Evolutionary conservation across 208 protist species (phyloP).

Genomic region (Trypanosoma theileri): DNA sequence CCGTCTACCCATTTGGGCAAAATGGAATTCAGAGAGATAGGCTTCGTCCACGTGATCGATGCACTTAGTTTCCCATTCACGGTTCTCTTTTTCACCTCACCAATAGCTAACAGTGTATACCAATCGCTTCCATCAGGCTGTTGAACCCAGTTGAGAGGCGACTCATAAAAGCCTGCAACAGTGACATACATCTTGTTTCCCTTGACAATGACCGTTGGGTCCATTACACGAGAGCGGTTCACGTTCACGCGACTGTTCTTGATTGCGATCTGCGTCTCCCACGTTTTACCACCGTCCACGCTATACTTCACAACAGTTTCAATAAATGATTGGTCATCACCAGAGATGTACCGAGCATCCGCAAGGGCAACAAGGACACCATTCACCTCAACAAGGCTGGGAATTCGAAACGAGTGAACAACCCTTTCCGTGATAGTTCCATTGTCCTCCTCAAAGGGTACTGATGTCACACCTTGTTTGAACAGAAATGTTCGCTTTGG

Average conservation of each 20-base stretch:
- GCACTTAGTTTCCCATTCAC: neutral
- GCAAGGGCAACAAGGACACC: neutral
- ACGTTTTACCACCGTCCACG: neutral
- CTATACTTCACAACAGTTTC: neutral
- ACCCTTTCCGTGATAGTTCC: neutral
- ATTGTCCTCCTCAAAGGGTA: neutral
- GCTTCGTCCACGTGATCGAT: conserved; percentile 1
- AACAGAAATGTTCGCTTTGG: no score
- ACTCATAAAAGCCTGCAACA: conserved; percentile 2
- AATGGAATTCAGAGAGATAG: neutral
- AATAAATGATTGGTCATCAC: neutral
- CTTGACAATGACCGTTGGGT: conserved; percentile 14
- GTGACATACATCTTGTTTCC: conserved; percentile 20
- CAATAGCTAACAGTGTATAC: conserved; percentile 7
- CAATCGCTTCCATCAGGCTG: neutral
- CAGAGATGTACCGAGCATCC: neutral
- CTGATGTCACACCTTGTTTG: neutral
- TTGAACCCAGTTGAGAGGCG: neutral
- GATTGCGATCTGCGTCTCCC: neutral
- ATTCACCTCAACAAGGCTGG: neutral
- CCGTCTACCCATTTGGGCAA: neutral
- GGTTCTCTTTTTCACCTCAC: neutral
- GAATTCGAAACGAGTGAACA: neutral
- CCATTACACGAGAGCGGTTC: neutral
- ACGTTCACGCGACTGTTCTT: neutral